Conservation (phyloP, 768 basidiomycete genomes). For the Pleurotus tuber-regium region DNA sequence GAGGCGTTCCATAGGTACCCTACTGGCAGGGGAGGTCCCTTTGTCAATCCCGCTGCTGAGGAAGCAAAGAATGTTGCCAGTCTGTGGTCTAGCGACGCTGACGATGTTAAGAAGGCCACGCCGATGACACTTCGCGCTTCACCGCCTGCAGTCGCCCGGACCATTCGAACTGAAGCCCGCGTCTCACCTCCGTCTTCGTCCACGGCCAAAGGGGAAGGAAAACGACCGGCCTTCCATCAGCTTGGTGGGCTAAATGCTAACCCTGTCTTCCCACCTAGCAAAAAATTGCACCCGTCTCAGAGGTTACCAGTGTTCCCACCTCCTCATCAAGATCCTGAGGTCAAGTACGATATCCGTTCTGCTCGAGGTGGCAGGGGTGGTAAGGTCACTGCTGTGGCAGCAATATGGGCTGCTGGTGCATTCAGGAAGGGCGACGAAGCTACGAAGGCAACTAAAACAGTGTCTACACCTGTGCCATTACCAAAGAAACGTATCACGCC, state of each 20-base stretch:
- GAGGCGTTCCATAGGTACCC: conserved; percentile 30
- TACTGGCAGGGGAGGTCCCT: conserved; percentile 24
- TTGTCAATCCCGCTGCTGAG: conserved; percentile 23
- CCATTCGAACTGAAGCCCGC: conserved; percentile 33
- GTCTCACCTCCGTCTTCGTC: conserved; percentile 34
- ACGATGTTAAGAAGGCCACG: conserved; percentile 2
- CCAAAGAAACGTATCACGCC: neutral
- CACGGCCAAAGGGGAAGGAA: conserved; percentile 2
- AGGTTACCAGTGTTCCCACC: conserved; percentile 29
- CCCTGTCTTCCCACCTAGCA: neutral
- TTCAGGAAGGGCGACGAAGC: conserved; percentile 13
- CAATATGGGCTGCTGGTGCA: conserved; percentile 68
- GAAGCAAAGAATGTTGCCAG: conserved; percentile 38
- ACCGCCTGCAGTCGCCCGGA: conserved; percentile 22
- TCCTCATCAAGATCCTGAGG: conserved; percentile 43
- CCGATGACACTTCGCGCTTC: conserved; percentile 12
- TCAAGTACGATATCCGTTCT: conserved; percentile 71
- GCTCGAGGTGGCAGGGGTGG: conserved; percentile 79
- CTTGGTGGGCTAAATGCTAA: neutral
- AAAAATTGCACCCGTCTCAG: conserved; percentile 10
- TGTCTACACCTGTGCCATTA: neutral
- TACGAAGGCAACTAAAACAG: conserved; percentile 6
- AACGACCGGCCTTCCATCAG: neutral
- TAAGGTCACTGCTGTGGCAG: conserved; percentile 67
- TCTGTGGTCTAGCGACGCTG: conserved; percentile 30